Evolutionary conservation across 805 yeast genomes (phyloP).

Genomic region (Candida railenensis): DNA sequence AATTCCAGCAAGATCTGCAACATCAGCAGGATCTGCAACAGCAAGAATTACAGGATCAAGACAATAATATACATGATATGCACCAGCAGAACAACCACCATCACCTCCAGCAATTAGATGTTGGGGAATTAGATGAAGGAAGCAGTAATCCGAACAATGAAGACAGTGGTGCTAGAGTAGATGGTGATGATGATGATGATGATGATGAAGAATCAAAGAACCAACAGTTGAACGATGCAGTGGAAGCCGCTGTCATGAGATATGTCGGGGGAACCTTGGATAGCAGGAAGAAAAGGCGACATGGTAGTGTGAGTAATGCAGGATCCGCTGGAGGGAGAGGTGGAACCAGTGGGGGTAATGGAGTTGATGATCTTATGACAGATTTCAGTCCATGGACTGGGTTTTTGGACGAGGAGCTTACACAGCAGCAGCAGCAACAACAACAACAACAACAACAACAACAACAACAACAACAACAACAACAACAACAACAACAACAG

Average conservation of each 20-base stretch:
- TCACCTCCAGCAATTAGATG: background rate
- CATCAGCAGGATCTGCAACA: background rate
- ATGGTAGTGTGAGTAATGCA: constrained; percentile 8
- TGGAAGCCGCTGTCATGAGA: constrained; percentile 77
- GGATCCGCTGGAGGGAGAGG: constrained; percentile 8
- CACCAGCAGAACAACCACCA: background rate
- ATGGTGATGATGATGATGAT: constrained; percentile 11
- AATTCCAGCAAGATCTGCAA: background rate
- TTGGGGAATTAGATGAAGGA: background rate
- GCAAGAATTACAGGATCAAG: no score
- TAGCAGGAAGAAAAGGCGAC: constrained; percentile 14
- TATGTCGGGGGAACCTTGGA: constrained; percentile 66
- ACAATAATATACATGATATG: background rate
- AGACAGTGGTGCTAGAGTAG: constrained; percentile 6
- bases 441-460: background rate
- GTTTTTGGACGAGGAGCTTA: constrained; percentile 42
- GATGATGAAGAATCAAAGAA: constrained; percentile 27
- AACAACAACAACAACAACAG: background rate
- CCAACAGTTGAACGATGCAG: constrained; percentile 50
- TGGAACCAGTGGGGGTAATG: constrained; percentile 6
- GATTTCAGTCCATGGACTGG: constrained; percentile 59
- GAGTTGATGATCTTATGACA: constrained; percentile 42
- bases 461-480: background rate
- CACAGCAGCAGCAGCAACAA: background rate
- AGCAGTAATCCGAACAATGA: constrained; percentile 5